Conservation (phyloP, 805 yeast genomes). For the Scheffersomyces ergatensis region DNA sequence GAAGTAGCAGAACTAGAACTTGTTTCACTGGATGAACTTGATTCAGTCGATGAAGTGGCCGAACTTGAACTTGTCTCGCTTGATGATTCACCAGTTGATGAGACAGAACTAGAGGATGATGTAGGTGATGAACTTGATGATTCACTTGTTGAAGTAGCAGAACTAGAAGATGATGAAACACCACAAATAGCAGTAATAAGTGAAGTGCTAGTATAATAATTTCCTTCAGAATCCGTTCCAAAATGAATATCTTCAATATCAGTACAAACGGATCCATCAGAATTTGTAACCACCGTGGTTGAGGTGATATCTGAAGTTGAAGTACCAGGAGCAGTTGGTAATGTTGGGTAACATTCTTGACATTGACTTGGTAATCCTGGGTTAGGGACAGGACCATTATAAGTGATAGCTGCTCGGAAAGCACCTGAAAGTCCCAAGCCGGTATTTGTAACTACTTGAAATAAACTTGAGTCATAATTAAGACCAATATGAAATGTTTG, state of each 20-base stretch:
- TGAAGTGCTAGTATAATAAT: conserved; percentile 6
- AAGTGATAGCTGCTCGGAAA: conserved; percentile 12
- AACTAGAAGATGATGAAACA: no score
- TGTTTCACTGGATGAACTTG: no score
- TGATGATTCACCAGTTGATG: no score
- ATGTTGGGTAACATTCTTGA: conserved; percentile 12
- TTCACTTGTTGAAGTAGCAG: no score
- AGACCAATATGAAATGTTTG: conserved; percentile 18
- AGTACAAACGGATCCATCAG: conserved; percentile 6
- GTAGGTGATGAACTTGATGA: no score
- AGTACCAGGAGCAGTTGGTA: conserved; percentile 14
- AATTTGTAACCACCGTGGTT: not conserved
- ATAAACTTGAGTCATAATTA: conserved; percentile 14
- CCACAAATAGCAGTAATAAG: not conserved
- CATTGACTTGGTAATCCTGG: conserved; percentile 18
- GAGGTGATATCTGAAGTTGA: conserved; percentile 14
- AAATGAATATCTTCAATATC: conserved; percentile 7
- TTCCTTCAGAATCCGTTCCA: conserved; percentile 7
- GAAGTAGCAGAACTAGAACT: no score
- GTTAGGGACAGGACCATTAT: conserved; percentile 15
- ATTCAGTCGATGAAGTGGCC: no score
- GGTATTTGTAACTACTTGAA: conserved; percentile 13
- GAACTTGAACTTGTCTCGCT: no score
- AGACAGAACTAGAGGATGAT: no score
- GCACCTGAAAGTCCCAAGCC: conserved; percentile 18